Evolutionary conservation across 2,329 filamentous ascomycete genomes (phyloP), one percentile per base, ranked within the genome.

Genomic region (Penicillium sp.): DNA sequence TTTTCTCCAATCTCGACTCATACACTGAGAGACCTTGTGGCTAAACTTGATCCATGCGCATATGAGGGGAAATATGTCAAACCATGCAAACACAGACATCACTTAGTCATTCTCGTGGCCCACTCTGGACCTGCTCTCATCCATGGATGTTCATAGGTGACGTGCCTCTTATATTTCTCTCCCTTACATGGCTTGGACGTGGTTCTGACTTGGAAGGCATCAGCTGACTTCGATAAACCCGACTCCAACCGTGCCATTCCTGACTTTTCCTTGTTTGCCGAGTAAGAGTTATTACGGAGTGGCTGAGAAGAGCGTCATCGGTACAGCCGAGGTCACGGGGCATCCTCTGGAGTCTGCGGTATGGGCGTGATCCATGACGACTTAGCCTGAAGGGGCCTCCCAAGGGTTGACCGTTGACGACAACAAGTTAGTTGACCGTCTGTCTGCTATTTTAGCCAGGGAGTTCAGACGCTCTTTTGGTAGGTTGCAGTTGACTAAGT

Each of bases 1-100:
- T 11, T 6, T 44, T 30, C 47, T 46, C 47, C 47, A 50, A 50
- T 46, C 41, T 35, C 16, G 13, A 39, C 30, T 19, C 14, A 27
- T 34, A 49, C 47, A 46, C 30, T 39, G 19, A 14, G 19, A 14
- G 31, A 44, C 47, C 47, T 49, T 49, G 46, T 49, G 47, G n/a
- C 9, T 28, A 9, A 5, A n/a, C 12, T 19, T 14, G 30, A 27
- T n/a, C 30, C 27, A 43, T n/a, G 29, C 41, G 11, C 41, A 12
- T 22, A 35, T 49, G 46, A 49, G 46, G 46, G 46, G 46, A 49
- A 47, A 31, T 10, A 3, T n/a, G 16, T 30, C 46, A 49, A 49
- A 49, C 27, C 1, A 16, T 49, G 46, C 46, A 49, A 49, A 49
- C 46, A 18, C 33, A 49, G 46, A 4, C 30, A 2, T 35, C 14